phyloP scores from a whole-genome alignment of 176 grass and related monocot genomes.

The Alopecurus myosuroides region DNA sequence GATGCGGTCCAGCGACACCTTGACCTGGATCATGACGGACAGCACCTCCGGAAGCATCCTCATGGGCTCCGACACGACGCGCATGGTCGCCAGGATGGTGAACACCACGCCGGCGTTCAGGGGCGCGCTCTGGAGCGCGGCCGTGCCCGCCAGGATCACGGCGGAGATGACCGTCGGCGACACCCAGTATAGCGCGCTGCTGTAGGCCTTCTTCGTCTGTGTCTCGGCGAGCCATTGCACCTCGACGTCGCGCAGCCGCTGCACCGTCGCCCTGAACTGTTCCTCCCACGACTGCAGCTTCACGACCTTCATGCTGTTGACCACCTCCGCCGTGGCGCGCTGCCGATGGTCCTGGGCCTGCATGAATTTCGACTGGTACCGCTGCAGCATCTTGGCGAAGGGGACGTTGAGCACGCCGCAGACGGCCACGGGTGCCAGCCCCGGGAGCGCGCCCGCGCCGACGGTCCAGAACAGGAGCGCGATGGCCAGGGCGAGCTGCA shows the following conservation, averaged over 20 bases:
- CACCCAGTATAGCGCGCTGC: constrained; percentile 76
- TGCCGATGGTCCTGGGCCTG: constrained; percentile 76
- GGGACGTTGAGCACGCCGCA: constrained; percentile 66
- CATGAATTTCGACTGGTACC: constrained; percentile 78
- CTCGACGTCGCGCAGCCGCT: constrained; percentile 54
- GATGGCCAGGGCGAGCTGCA: constrained; percentile 64
- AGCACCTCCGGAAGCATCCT: constrained; percentile 78
- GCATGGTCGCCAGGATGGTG: constrained; percentile 71
- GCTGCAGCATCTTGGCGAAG: constrained; percentile 56
- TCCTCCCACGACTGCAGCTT: constrained; percentile 88
- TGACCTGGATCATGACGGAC: constrained; percentile 82
- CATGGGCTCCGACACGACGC: constrained; percentile 67
- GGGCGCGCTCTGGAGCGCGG: constrained; percentile 32
- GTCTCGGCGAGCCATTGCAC: constrained; percentile 68
- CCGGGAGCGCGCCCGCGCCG: constrained; percentile 45
- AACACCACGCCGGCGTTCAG: constrained; percentile 73
- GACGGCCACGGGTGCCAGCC: constrained; percentile 40
- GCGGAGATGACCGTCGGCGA: constrained; percentile 70
- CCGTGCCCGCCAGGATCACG: constrained; percentile 53
- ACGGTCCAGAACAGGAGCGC: constrained; percentile 60
- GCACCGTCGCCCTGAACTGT: constrained; percentile 34
- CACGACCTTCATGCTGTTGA: constrained; percentile 70
- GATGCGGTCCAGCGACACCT: constrained; percentile 77
- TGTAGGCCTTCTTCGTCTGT: constrained; percentile 64
- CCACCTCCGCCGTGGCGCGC: constrained; percentile 73